Percentiles rank a stretch among this genome's conserved stretches.
Evolutionary conservation across 2,329 filamentous ascomycete species (phyloP).

Genomic region (Fusarium sp.): DNA sequence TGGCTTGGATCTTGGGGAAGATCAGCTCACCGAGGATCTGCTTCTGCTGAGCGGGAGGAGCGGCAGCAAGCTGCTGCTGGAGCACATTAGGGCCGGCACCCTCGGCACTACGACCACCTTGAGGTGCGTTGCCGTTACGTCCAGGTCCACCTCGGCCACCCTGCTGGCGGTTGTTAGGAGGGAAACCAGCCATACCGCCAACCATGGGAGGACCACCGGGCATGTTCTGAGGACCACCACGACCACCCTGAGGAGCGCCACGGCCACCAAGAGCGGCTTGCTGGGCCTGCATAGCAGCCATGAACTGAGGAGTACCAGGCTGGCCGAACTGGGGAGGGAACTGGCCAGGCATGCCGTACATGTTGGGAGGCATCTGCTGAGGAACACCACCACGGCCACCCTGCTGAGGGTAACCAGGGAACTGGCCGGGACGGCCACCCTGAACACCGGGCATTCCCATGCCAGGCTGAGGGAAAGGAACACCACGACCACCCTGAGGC

Average conservation of each 20-base stretch:
- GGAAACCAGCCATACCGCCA: slow-evolving; percentile 64
- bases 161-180: slow-evolving; percentile 63
- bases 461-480: slow-evolving; percentile 70
- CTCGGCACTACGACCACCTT: slow-evolving; percentile 57
- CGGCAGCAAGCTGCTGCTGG: slow-evolving; percentile 64
- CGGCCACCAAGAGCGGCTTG: slow-evolving; percentile 69
- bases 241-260: slow-evolving; percentile 71
- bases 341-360: slow-evolving; percentile 82
- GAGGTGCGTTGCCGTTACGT: slow-evolving; percentile 56
- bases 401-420: slow-evolving; percentile 84
- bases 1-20: slow-evolving; percentile 96
- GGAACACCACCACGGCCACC: slow-evolving; percentile 87
- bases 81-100: slow-evolving; percentile 51
- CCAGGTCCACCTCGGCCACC: slow-evolving; percentile 56
- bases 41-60: slow-evolving; percentile 84
- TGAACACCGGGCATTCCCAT: slow-evolving; percentile 76
- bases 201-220: slow-evolving; percentile 74
- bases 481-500: slow-evolving; percentile 69
- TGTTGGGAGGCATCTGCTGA: slow-evolving; percentile 86
- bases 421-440: slow-evolving; percentile 84
- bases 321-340: slow-evolving; percentile 84
- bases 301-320: slow-evolving; percentile 79
- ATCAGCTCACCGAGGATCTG: slow-evolving; percentile 97
- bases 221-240: slow-evolving; percentile 67
- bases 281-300: slow-evolving; percentile 82